Percentiles rank a stretch among this genome's conserved stretches.
Evolutionary conservation across 2,329 filamentous ascomycete genomes (phyloP).

Genomic region (Paramyrothecium roridum): DNA sequence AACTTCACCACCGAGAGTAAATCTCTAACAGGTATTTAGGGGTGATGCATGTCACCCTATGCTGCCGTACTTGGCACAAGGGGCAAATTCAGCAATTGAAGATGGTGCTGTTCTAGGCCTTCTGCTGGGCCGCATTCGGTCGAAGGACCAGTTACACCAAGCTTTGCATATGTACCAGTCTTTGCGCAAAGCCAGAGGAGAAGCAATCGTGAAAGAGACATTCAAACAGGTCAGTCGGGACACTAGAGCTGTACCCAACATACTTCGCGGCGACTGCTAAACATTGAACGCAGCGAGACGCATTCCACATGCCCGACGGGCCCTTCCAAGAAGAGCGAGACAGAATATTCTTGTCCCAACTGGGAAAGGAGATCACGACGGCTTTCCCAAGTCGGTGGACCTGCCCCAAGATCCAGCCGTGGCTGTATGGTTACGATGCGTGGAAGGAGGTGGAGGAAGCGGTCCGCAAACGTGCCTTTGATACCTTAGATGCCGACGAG

Average conservation of each 20-base stretch:
- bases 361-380: conserved; percentile 46
- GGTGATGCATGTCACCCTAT: conserved; percentile 64
- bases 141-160: conserved; percentile 41
- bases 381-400: conserved; percentile 58
- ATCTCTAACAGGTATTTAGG: conserved; percentile 13
- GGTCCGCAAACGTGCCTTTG: conserved; percentile 5
- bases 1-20: not conserved
- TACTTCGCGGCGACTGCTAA: conserved; percentile 5
- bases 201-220: conserved; percentile 58
- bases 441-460: conserved; percentile 47
- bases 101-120: conserved; percentile 64
- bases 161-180: conserved; percentile 41
- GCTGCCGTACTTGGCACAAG: conserved; percentile 62
- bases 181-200: conserved; percentile 45
- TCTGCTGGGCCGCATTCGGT: conserved; percentile 48
- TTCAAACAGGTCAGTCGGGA: conserved; percentile 39
- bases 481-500: not conserved
- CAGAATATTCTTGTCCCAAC: conserved; percentile 50
- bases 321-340: conserved; percentile 57
- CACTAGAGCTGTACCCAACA: not conserved
- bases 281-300: conserved; percentile 34
- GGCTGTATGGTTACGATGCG: conserved; percentile 64
- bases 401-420: conserved; percentile 59
- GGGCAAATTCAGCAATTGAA: conserved; percentile 65
- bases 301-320: conserved; percentile 52